Base-by-base conservation (phyloP, 2,329 filamentous ascomycete genomes). In the Xylaria digitata region DNA sequence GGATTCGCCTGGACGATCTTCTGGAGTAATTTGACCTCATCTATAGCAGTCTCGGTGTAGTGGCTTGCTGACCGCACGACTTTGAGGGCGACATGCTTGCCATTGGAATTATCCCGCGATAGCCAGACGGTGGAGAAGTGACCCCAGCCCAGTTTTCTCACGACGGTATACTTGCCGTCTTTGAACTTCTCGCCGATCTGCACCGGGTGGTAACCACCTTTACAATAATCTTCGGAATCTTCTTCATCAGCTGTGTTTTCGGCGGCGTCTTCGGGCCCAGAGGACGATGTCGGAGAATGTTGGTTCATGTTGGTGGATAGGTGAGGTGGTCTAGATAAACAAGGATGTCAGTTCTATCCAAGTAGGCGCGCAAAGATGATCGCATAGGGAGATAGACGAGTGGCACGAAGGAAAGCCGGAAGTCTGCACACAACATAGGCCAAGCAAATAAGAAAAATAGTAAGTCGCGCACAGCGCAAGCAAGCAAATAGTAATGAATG, bases 181-280 rank as follows among this genome's bases (percentile, higher is more conserved):
- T 98, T 98, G 87, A 97, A 98, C 77, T 94, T 92, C 82, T 99
- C 96, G 75, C 96, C 96, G 67, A 98, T 91, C 75, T 89, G 87
- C 56, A 99, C 96, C 2, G 96, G 96, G 78, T 99, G 96, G 81
- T 98, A 99, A 68, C 96, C 96, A 76, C 96, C 96, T 82, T 98
- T 98, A 87, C 95, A 97, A 84, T 99, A 99, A 81, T 99, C 96
- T 82, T 98, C 95, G 54, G 93, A 97, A 81, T 99, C 96, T 82
- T 99, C 96, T 82, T 99, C 96, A 79, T 98, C 96, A 77, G 94
- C 95, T 45, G 95, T 97, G 78, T 96, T 94, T 76, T 97, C 94
- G 80, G 91, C 89, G 74, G 88, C 86, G 79, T 97, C 94, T 81
- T 95, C 94, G 74, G 89, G 90, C 53, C 92, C 92, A 67, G 90